phyloP scores from a whole-genome alignment of 1,284 basidiomycete species.

The Ceraceosorus guamensis region DNA sequence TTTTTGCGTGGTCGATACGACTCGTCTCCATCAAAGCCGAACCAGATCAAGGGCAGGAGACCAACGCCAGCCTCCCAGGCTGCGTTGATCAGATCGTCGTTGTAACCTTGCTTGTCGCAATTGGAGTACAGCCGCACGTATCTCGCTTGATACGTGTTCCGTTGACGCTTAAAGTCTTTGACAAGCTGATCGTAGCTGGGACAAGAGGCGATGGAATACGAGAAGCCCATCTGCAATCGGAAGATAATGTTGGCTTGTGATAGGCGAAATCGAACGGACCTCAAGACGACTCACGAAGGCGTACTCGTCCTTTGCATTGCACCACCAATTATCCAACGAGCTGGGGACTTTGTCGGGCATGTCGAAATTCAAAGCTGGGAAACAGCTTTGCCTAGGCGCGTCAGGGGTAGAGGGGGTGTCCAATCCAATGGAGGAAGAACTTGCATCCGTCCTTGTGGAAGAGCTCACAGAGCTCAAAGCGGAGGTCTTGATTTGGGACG shows the following conservation, averaged over 20 bases:
- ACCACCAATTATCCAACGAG: constrained; percentile 18
- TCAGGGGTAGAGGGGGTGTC: too few species aligned
- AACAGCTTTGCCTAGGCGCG: constrained; percentile 6
- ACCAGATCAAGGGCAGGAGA: constrained; percentile 67
- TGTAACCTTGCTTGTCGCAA: constrained; percentile 54
- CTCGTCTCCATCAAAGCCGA: constrained; percentile 55
- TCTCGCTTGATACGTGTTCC: constrained; percentile 58
- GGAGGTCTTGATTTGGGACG: too few species aligned
- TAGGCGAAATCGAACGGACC: constrained; percentile 10
- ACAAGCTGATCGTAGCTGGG: constrained; percentile 50
- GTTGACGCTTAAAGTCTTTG: constrained; percentile 61
- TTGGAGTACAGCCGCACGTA: constrained; percentile 66
- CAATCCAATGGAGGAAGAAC: too few species aligned
- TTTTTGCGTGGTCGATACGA: constrained; percentile 54
- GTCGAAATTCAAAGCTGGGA: constrained; percentile 16
- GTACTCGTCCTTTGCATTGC: constrained; percentile 13
- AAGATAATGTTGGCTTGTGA: neutral
- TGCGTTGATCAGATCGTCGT: constrained; percentile 62
- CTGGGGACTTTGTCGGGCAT: constrained; percentile 13
- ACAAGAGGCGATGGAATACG: constrained; percentile 7
- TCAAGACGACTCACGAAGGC: too few species aligned
- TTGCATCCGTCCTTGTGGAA: too few species aligned
- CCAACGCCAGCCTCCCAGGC: constrained; percentile 62
- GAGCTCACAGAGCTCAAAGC: too few species aligned
- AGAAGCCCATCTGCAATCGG: constrained; percentile 10